Percentiles rank a stretch among this genome's conserved stretches.
phyloP scores from a whole-genome alignment of 768 basidiomycete species.

The Pisolithus microcarpus region DNA sequence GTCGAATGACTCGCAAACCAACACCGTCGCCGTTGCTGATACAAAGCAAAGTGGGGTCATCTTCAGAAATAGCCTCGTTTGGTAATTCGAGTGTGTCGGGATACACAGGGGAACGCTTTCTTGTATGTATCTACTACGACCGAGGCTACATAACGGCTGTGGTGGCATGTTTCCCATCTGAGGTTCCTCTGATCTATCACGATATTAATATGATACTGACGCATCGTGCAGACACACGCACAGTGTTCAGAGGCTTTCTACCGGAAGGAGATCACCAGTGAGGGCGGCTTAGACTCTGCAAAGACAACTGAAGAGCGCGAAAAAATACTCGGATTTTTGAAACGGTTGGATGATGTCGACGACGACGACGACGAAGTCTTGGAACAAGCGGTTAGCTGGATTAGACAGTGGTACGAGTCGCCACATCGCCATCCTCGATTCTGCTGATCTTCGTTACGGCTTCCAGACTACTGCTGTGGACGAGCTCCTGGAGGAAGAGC shows the following conservation, averaged over 20 bases:
- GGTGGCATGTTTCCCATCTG: slow-evolving; percentile 63
- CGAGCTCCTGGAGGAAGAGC: slow-evolving; percentile 57
- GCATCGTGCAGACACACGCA: slow-evolving; percentile 42
- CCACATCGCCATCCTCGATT: background rate
- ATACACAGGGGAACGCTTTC: no score
- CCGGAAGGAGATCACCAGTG: slow-evolving; percentile 60
- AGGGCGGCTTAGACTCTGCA: slow-evolving; percentile 51
- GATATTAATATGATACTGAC: background rate
- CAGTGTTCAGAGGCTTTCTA: slow-evolving; percentile 82
- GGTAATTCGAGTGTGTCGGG: background rate
- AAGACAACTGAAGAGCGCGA: slow-evolving; percentile 50
- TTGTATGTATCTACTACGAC: no score
- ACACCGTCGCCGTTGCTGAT: background rate
- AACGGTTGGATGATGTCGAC: slow-evolving; percentile 56
- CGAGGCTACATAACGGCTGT: no score
- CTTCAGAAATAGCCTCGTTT: background rate
- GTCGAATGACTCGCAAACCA: background rate
- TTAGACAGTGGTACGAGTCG: slow-evolving; percentile 54
- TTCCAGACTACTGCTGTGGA: slow-evolving; percentile 50
- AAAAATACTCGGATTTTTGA: slow-evolving; percentile 64
- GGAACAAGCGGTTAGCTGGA: slow-evolving; percentile 39
- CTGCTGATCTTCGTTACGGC: background rate
- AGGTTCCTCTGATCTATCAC: slow-evolving; percentile 35
- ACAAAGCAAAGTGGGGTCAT: background rate
- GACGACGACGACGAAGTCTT: slow-evolving; percentile 40